phyloP scores from a whole-genome alignment of 768 basidiomycete species.

The Tricholoma bakamatsutake region DNA sequence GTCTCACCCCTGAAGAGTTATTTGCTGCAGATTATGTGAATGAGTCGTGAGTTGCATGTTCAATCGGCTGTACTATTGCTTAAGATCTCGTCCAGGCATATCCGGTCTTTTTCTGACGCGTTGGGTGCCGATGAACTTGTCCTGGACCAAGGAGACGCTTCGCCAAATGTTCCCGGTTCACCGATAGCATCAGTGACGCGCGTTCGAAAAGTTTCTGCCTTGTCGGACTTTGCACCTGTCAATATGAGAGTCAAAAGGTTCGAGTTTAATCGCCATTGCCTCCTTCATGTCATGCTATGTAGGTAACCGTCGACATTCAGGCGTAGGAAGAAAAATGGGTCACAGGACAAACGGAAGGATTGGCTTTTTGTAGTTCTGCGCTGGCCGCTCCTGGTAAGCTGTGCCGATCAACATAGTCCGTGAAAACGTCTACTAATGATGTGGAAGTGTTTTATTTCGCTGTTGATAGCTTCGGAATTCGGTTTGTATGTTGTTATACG shows the following conservation, averaged over 20 bases:
- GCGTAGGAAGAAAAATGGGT: slow-evolving; percentile 29
- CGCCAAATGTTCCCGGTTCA: slow-evolving; percentile 34
- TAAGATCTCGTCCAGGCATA: slow-evolving; percentile 31
- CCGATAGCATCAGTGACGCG: slow-evolving; percentile 34
- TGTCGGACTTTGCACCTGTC: slow-evolving; percentile 88
- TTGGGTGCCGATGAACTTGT: slow-evolving; percentile 54
- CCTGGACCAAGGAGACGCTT: slow-evolving; percentile 30
- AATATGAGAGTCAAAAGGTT: slow-evolving; percentile 80
- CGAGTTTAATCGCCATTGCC: background rate
- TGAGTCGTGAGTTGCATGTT: slow-evolving; percentile 50
- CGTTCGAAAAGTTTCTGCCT: slow-evolving; percentile 73
- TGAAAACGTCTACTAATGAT: slow-evolving; percentile 36
- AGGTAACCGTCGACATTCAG: slow-evolving; percentile 5
- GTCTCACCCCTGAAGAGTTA: slow-evolving; percentile 19
- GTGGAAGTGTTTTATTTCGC: slow-evolving; percentile 82
- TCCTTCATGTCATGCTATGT: background rate
- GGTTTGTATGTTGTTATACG: slow-evolving; percentile 81
- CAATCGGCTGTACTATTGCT: slow-evolving; percentile 1
- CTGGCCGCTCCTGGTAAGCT: slow-evolving; percentile 79
- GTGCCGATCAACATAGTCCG: background rate
- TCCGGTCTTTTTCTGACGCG: slow-evolving; percentile 75
- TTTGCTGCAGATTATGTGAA: slow-evolving; percentile 59
- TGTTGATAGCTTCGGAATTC: slow-evolving; percentile 82
- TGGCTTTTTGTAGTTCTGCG: slow-evolving; percentile 73
- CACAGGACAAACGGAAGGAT: slow-evolving; percentile 58